Conservation (phyloP, 352 stramenopile genomes). For the Pythium aquatile region DNA sequence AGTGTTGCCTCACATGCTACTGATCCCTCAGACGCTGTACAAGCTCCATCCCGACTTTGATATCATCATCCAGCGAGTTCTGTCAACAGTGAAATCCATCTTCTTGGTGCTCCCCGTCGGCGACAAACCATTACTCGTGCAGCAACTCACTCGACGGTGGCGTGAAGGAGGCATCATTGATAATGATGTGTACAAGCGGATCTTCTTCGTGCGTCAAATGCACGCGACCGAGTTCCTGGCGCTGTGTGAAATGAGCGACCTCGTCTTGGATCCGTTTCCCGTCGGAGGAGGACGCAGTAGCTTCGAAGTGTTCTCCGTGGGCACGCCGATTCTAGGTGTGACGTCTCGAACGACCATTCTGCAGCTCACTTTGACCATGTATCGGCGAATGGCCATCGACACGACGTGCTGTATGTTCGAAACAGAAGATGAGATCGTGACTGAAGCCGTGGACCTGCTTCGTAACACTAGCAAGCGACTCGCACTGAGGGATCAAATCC, state of each 20-base stretch:
- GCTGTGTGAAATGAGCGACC: conserved; percentile 39
- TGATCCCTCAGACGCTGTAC: conserved; percentile 68
- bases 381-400: conserved; percentile 44
- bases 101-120: conserved; percentile 45
- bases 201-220: conserved; percentile 48
- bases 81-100: conserved; percentile 24
- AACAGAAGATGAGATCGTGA: conserved; percentile 28
- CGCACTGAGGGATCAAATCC: conserved; percentile 29
- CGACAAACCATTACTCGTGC: conserved; percentile 26
- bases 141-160: conserved; percentile 33
- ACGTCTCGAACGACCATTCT: conserved; percentile 49
- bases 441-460: conserved; percentile 31
- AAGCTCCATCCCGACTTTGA: conserved; percentile 74
- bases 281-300: conserved; percentile 55
- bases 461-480: conserved; percentile 22
- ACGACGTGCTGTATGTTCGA: conserved; percentile 28
- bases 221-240: conserved; percentile 39
- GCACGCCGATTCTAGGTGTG: conserved; percentile 58
- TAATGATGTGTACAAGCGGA: conserved; percentile 25
- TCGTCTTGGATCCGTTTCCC: conserved; percentile 65
- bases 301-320: conserved; percentile 60
- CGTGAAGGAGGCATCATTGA: conserved; percentile 19
- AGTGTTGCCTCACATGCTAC: conserved; percentile 34
- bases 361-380: conserved; percentile 68
- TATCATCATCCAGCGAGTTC: conserved; percentile 36